These are phyloP conservation scores for Triangularia verruculosa DNA, from an alignment of 2,329 filamentous ascomycete species.

Conservation along the genomic window DNA sequence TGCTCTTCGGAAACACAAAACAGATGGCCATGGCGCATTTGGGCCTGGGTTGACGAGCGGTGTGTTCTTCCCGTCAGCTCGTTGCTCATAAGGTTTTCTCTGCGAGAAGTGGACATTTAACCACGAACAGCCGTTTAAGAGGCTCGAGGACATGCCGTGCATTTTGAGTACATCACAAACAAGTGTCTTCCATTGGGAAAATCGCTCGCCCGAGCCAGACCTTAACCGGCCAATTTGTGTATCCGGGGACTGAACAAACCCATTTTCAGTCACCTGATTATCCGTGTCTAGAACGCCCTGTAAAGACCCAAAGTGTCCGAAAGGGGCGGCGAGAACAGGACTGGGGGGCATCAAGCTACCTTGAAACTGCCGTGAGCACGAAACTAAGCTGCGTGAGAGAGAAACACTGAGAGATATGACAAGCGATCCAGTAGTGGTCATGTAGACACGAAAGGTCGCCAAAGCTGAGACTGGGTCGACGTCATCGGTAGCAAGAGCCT, in stretches of 20 bases:
- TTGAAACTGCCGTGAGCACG: conserved; percentile 43
- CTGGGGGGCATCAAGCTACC: conserved; percentile 41
- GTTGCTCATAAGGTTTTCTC: conserved; percentile 42
- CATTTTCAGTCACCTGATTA: conserved; percentile 35
- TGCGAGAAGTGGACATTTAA: conserved; percentile 49
- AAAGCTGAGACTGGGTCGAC: conserved; percentile 37
- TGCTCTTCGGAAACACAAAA: conserved; percentile 32
- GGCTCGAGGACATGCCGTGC: conserved; percentile 45
- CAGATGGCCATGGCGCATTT: conserved; percentile 52
- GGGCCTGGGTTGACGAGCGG: conserved; percentile 36
- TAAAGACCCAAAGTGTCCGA: conserved; percentile 48
- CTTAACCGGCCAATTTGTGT: conserved; percentile 47
- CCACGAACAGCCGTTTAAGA: conserved; percentile 48
- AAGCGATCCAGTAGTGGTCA: conserved; percentile 55
- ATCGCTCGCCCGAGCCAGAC: conserved; percentile 40
- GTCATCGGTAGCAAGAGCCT: conserved; percentile 31
- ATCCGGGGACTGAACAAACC: conserved; percentile 50
- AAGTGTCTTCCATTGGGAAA: conserved; percentile 47
- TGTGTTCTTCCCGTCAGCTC: conserved; percentile 41
- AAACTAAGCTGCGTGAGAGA: conserved; percentile 45
- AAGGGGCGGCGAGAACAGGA: conserved; percentile 52
- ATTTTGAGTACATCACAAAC: conserved; percentile 51
- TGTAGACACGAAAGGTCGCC: conserved; percentile 51
- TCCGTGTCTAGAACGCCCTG: conserved; percentile 37
- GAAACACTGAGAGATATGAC: conserved; percentile 49